Evolutionary conservation across 345 rosid species (phyloP).

Genomic region (Theobroma cacao): DNA sequence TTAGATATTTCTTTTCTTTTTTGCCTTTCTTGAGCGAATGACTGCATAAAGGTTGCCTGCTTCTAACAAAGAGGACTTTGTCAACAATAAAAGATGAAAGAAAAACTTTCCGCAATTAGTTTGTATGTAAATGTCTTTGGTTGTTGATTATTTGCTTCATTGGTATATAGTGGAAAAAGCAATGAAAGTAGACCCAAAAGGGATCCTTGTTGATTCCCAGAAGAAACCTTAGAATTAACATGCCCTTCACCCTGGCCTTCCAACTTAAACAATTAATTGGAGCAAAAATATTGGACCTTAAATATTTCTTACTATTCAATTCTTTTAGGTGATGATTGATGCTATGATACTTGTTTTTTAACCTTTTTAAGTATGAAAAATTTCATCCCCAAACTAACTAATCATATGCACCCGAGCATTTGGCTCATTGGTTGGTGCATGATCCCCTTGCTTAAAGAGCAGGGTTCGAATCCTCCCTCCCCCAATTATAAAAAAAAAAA

Average conservation of each 20-base stretch:
- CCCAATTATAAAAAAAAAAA: no score
- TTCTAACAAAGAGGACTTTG: neutral
- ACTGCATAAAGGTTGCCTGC: neutral
- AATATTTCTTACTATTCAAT: neutral
- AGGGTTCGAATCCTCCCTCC: no score
- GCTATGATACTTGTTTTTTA: neutral
- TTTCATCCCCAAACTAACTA: neutral
- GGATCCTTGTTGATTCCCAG: neutral
- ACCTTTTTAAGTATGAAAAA: neutral
- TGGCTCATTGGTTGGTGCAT: no score
- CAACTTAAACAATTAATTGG: neutral
- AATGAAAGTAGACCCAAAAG: neutral
- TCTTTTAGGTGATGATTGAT: neutral
- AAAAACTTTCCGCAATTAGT: neutral
- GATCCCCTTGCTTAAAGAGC: no score
- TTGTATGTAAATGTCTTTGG: neutral
- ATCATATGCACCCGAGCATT: no score
- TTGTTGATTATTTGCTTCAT: neutral
- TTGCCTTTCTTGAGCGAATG: neutral
- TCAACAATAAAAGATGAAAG: neutral
- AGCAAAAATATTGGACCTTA: neutral
- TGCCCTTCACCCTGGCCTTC: neutral
- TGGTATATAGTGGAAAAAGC: neutral
- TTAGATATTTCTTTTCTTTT: neutral
- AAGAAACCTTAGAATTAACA: neutral